phyloP scores from a whole-genome alignment of 116 monocot species.

The Dioscorea cayenensis region DNA sequence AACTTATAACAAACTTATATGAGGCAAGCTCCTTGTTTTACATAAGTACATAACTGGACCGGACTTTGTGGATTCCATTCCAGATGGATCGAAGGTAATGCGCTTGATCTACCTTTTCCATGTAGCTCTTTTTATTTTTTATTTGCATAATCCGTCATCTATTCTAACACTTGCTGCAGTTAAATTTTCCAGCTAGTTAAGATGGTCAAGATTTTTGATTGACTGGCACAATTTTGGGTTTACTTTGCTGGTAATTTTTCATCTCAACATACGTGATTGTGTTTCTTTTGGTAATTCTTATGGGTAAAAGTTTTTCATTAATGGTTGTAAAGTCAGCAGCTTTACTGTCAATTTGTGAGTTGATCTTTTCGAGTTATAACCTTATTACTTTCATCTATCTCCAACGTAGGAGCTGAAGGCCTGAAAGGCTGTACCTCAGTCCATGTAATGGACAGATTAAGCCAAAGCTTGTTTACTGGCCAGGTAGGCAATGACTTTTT shows the following conservation, averaged over 20 bases:
- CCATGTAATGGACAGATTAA: constrained; percentile 3
- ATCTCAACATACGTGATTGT: constrained; percentile 49
- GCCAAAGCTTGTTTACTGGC: constrained; percentile 46
- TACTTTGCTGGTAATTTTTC: constrained; percentile 60
- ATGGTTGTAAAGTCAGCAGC: too few species aligned
- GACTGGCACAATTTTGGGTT: constrained; percentile 99
- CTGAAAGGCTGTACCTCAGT: constrained; percentile 2
- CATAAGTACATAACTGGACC: not conserved
- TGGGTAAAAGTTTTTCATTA: too few species aligned
- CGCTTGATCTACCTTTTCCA: constrained; percentile 59
- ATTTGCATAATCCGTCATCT: constrained; percentile 83
- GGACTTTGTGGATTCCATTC: not conserved
- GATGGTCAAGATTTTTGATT: constrained; percentile 63
- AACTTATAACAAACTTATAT: not conserved
- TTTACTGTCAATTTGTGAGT: too few species aligned
- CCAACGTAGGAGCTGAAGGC: constrained; percentile 13
- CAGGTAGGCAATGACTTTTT: constrained; percentile 28
- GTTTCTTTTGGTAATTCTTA: too few species aligned
- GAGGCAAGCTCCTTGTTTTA: not conserved
- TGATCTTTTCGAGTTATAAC: not conserved
- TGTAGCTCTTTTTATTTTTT: constrained; percentile 39
- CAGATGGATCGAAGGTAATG: constrained; percentile 93
- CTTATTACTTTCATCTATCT: constrained; percentile 1
- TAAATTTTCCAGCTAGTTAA: constrained; percentile 74
- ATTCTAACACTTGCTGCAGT: constrained; percentile 96